These are phyloP conservation scores for Phoma sp. DNA, from an alignment of 2,329 filamentous ascomycete species.

Conservation along the genomic window DNA sequence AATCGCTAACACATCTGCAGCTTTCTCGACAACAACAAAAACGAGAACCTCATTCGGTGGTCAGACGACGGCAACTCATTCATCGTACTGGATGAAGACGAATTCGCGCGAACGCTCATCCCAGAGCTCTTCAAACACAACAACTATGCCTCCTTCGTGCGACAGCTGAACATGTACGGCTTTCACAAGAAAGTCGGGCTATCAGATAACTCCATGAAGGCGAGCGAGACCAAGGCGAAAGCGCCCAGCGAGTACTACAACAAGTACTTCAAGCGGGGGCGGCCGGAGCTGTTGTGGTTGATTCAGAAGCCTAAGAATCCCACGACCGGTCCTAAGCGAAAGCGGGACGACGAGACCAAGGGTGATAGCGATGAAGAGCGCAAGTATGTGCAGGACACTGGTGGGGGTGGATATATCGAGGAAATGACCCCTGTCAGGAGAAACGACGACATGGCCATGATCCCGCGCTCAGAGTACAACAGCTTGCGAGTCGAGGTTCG, in stretches of 20 bases:
- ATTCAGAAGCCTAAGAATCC: slow-evolving; percentile 93
- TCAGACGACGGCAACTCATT: slow-evolving; percentile 96
- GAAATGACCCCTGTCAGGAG: slow-evolving; percentile 47
- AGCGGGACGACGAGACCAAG: slow-evolving; percentile 63
- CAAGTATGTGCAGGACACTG: slow-evolving; percentile 54
- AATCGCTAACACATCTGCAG: slow-evolving; percentile 57
- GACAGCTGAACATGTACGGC: slow-evolving; percentile 68
- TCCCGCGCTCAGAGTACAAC: slow-evolving; percentile 75
- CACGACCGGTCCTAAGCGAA: slow-evolving; percentile 55
- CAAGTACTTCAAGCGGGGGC: slow-evolving; percentile 90
- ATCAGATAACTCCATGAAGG: slow-evolving; percentile 96
- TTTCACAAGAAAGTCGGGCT: slow-evolving; percentile 67
- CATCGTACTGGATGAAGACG: slow-evolving; percentile 94
- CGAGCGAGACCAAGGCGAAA: slow-evolving; percentile 96
- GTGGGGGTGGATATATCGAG: slow-evolving; percentile 49
- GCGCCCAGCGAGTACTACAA: slow-evolving; percentile 98
- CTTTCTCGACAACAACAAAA: slow-evolving; percentile 91
- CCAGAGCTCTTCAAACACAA: slow-evolving; percentile 81
- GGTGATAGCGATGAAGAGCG: slow-evolving; percentile 74
- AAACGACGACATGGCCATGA: slow-evolving; percentile 56
- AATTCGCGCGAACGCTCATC: slow-evolving; percentile 75
- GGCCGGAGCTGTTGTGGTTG: slow-evolving; percentile 91
- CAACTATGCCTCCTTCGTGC: slow-evolving; percentile 79
- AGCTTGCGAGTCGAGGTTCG: slow-evolving; percentile 80
- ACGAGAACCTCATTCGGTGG: slow-evolving; percentile 95